Conservation (phyloP, 2,329 filamentous ascomycete species). For the Chrysoporthe austroafricana region DNA sequence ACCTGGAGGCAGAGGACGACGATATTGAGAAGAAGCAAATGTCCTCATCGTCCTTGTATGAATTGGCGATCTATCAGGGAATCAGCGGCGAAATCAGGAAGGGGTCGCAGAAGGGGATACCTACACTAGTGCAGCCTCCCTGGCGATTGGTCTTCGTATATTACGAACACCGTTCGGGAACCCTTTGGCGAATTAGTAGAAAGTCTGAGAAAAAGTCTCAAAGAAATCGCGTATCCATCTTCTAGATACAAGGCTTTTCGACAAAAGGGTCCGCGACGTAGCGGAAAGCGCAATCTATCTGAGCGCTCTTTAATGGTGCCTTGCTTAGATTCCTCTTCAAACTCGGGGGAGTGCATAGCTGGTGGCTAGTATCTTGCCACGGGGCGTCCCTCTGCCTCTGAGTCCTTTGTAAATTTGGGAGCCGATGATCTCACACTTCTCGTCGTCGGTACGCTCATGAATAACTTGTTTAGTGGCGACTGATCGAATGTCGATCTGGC, state of each 20-base stretch:
- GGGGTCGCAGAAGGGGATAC: neutral
- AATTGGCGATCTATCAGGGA: neutral
- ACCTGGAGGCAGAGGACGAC: neutral
- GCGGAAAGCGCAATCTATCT: neutral
- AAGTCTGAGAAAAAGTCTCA: too few species aligned
- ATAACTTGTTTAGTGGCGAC: too few species aligned
- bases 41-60: neutral
- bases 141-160: neutral
- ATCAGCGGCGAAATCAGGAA: neutral
- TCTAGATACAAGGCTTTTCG: neutral
- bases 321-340: too few species aligned
- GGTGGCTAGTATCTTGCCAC: too few species aligned
- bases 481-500: too few species aligned
- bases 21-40: neutral
- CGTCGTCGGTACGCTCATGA: too few species aligned
- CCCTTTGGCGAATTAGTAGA: neutral
- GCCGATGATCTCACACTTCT: too few species aligned
- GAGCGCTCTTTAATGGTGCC: too few species aligned
- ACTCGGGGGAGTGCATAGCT: too few species aligned
- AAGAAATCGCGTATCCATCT: neutral
- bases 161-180: neutral
- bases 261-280: neutral
- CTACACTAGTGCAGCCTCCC: neutral
- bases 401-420: too few species aligned
- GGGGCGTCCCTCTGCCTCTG: too few species aligned